phyloP scores from a whole-genome alignment of 495 filamentous ascomycete genomes.

The Aspergillus diversus region DNA sequence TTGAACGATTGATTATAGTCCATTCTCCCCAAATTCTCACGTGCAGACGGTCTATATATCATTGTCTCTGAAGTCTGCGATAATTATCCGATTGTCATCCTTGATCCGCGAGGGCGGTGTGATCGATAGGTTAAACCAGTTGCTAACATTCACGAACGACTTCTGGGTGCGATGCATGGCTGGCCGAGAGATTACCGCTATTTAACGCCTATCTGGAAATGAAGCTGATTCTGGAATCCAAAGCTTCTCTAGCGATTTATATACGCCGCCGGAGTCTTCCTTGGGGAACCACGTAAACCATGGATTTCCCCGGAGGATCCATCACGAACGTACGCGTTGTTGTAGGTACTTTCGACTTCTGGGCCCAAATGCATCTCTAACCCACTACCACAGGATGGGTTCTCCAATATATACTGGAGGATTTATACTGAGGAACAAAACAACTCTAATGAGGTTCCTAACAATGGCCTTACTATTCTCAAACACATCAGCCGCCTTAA shows the following conservation, averaged over 20 bases:
- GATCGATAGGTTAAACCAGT: conserved; percentile 29
- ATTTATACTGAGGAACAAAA: conserved; percentile 51
- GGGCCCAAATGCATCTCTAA: conserved; percentile 24
- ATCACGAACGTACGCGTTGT: conserved; percentile 52
- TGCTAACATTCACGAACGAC: conserved; percentile 19
- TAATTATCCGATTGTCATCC: neutral
- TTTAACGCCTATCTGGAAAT: conserved; percentile 37
- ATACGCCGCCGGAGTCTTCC: conserved; percentile 35
- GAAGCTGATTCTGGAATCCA: conserved; percentile 34
- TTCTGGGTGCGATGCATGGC: conserved; percentile 22
- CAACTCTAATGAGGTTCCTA: conserved; percentile 40
- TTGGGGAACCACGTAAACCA: conserved; percentile 39
- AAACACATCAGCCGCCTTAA: conserved; percentile 52
- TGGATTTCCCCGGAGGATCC: conserved; percentile 53
- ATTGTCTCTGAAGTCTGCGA: neutral
- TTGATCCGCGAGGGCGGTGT: conserved; percentile 27
- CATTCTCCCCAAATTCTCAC: conserved; percentile 2
- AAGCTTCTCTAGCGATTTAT: conserved; percentile 33
- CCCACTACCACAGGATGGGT: conserved; percentile 42
- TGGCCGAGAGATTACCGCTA: conserved; percentile 18
- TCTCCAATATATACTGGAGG: conserved; percentile 54
- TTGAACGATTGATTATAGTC: conserved; percentile 13
- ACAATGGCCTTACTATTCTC: conserved; percentile 48
- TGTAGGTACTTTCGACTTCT: conserved; percentile 35
- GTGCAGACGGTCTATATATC: conserved; percentile 6